Evolutionary conservation across 345 rosid species (phyloP), one percentile per base, ranked within the genome.

Genomic region (Eucalyptus tenuipes): DNA sequence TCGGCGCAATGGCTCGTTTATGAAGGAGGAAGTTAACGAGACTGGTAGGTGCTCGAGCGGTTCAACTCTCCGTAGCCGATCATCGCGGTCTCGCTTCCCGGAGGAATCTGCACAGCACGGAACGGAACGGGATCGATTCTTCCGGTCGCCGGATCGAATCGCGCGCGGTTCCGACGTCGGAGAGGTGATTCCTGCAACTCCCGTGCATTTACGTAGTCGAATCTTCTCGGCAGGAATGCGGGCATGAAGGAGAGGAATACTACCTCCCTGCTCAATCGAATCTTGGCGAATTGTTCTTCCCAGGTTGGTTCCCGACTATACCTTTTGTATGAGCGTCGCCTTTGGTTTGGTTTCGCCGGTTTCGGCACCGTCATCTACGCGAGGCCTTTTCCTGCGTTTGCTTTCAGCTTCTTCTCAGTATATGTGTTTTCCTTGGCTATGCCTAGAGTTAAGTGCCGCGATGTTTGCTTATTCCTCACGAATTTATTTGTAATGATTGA

Each of bases 161-260:
- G 42, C 47, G 5, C 1, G 84, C 47, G 47, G 4, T 40, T 40
- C 9, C 84, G 47, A 37, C 84, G 44, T 75, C 84, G 29, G 8
- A 75, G 15, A 75, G 84, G 84, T 11, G 84, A 75, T 40, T 22
- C 1, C 84, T 40, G 47, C 84, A 11, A 10, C 45, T 40, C 47
- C 82, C 24, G 47, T 4, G 82, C 82, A 20, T 0, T 37, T 20
- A 11, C 48, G 44, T 9, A 17, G 86, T 47, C 85, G 53, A 57
- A 31, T 27, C 79, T 57, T 81, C 86, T 88, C 52, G 87, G 75
- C 92, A 93, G 95, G 45, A 86, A 59, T 84, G 94, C 88, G 90
- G 94, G 90, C 86, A 97, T 97, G 99, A 96, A 94, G 93, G 99
- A 96, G 88, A 97, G 92, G 90, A 95, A 92, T 81, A 88, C 96